These are phyloP conservation scores for Clitopilus hobsonii DNA, from an alignment of 768 basidiomycete species.

Conservation along the genomic window DNA sequence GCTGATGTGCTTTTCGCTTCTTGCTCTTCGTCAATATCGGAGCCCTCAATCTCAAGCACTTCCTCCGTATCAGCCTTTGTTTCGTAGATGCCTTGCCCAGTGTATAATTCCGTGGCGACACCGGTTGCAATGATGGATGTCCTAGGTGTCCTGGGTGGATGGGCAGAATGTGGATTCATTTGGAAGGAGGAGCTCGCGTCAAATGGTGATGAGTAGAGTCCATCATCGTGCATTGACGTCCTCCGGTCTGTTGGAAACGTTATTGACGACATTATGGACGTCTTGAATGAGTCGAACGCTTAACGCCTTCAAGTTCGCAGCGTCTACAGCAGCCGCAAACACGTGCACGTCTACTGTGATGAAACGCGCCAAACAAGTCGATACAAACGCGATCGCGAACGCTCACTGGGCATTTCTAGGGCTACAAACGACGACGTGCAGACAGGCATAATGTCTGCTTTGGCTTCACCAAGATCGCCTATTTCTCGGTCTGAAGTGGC, in stretches of 20 bases:
- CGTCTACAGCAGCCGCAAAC: constrained; percentile 3
- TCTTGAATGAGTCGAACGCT: constrained; percentile 1
- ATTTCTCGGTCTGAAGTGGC: constrained; percentile 56
- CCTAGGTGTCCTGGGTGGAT: constrained; percentile 75
- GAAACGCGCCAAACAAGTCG: constrained; percentile 11
- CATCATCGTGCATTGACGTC: constrained; percentile 38
- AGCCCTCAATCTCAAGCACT: constrained; percentile 23
- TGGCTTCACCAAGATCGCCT: constrained; percentile 39
- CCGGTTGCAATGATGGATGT: constrained; percentile 40
- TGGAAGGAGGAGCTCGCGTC: constrained; percentile 63
- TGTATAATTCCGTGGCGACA: constrained; percentile 30
- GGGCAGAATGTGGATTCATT: constrained; percentile 76
- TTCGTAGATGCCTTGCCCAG: constrained; percentile 36
- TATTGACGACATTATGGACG: constrained; percentile 56
- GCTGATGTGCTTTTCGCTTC: constrained; percentile 39
- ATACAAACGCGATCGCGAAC: constrained; percentile 10
- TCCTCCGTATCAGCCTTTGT: constrained; percentile 35
- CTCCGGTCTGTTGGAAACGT: constrained; percentile 49
- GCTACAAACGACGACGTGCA: constrained; percentile 1
- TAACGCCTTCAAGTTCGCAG: constrained; percentile 7
- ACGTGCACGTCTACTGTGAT: constrained; percentile 15
- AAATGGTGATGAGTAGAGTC: constrained; percentile 56
- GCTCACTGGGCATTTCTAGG: too few species aligned
- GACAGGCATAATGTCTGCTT: constrained; percentile 39
- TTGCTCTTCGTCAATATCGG: constrained; percentile 41